Evolutionary conservation across 768 basidiomycete genomes (phyloP).

Genomic region (Kwoniella bestiolae): DNA sequence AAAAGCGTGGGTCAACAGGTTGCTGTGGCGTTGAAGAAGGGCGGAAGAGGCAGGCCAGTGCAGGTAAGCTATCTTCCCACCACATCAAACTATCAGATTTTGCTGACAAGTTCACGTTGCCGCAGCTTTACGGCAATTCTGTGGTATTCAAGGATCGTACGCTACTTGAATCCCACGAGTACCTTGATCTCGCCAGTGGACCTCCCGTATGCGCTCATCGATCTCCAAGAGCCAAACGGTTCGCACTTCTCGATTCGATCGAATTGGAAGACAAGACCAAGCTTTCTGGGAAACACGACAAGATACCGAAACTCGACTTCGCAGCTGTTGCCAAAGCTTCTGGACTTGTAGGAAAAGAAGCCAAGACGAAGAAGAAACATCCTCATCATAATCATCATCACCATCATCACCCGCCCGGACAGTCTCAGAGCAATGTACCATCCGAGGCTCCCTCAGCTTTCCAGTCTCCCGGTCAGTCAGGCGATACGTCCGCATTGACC

Average conservation of each 20-base stretch:
- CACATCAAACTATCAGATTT: not conserved
- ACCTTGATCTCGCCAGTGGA: slow-evolving; percentile 54
- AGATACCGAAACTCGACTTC: slow-evolving; percentile 50
- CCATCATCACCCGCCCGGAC: not conserved
- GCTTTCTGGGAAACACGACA: slow-evolving; percentile 47
- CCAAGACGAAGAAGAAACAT: slow-evolving; percentile 29
- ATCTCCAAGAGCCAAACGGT: slow-evolving; percentile 45
- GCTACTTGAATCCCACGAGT: slow-evolving; percentile 50
- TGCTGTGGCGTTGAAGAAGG: slow-evolving; percentile 49
- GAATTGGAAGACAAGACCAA: slow-evolving; percentile 51
- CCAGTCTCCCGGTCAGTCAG: not conserved
- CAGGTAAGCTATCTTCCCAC: slow-evolving; percentile 23
- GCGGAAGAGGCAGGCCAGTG: slow-evolving; percentile 47
- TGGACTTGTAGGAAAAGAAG: slow-evolving; percentile 33
- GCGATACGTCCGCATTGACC: not conserved
- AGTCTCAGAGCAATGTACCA: not conserved
- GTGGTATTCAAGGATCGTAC: slow-evolving; percentile 54
- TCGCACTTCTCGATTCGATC: slow-evolving; percentile 42
- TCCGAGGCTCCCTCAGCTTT: slow-evolving; percentile 2
- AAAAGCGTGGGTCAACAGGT: slow-evolving; percentile 39
- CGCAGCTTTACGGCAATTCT: slow-evolving; percentile 50
- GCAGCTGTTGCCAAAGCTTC: slow-evolving; percentile 48
- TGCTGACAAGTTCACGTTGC: no score
- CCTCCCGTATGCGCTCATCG: slow-evolving; percentile 50
- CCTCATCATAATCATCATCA: slow-evolving; percentile 14